Evolutionary conservation across 2,329 filamentous ascomycete genomes (phyloP), one percentile per base, ranked within the genome.

Genomic region (Diaporthe sp.): DNA sequence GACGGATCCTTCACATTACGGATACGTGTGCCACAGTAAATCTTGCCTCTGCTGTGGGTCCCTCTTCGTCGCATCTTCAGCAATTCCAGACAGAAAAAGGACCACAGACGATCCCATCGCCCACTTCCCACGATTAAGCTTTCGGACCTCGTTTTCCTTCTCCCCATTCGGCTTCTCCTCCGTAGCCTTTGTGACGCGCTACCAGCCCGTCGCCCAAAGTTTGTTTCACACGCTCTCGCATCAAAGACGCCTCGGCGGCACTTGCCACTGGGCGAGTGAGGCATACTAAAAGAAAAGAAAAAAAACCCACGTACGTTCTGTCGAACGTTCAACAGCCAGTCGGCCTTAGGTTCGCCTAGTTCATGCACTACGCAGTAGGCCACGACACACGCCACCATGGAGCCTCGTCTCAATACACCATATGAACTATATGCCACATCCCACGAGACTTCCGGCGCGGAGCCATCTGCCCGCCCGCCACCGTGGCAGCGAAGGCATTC

Each of bases 121-220:
- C 46, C 72, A 44, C 46, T 46, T 68, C 72, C 51, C 51, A 58
- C 28, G 51, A 53, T 73, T 73, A 73, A 68, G 59, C 72, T 73
- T 73, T 73, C 72, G 72, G 72, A 65, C 72, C 49, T 73, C 72
- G 72, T 67, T 65, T 68, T 44, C 44, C 72, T 37, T 53, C 59
- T 68, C 59, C 37, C 49, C 62, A 49, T 73, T 53, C 59, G 61
- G 44, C 46, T 57, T 49, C 46, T 49, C 10, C 59, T 73, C 72
- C 71, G 71, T 55, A 34, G 2, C 34, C 65, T 69, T 55, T 69
- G 65, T 69, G 65, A 69, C 65, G 65, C 65, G 65, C 65, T 69
- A 69, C 65, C 37, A 53, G 37, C 65, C 65, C 31, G 65, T 55
- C 65, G 49, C 65, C 65, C 65, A 69, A 69, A 69, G 65, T 69